These are phyloP conservation scores for Streptanthus diversifolius DNA, from an alignment of 345 rosid genomes.

Conservation along the genomic window DNA sequence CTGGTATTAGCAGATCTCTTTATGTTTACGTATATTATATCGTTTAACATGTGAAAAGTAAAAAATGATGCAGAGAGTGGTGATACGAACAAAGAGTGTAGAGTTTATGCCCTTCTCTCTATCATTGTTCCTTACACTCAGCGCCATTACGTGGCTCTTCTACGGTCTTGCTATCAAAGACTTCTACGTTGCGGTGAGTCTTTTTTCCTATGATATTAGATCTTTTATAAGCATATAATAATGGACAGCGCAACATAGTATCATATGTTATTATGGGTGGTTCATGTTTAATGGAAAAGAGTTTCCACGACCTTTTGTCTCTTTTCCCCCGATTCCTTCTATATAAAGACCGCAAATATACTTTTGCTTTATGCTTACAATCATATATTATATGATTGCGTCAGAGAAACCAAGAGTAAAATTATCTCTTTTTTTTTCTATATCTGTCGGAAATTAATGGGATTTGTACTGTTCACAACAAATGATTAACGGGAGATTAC, in stretches of 20 bases:
- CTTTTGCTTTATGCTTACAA: constrained; percentile 20
- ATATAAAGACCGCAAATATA: constrained; percentile 12
- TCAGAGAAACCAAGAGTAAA: background rate
- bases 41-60: background rate
- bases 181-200: constrained; percentile 46
- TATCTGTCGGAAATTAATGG: constrained; percentile 6
- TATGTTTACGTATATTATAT: constrained; percentile 16
- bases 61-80: constrained; percentile 36
- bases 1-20: background rate
- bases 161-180: constrained; percentile 53
- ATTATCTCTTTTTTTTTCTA: background rate
- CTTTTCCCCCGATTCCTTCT: constrained; percentile 8
- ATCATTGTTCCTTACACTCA: constrained; percentile 55
- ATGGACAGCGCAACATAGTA: constrained; percentile 24
- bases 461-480: constrained; percentile 1
- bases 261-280: constrained; percentile 18
- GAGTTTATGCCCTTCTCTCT: constrained; percentile 63
- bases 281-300: constrained; percentile 14
- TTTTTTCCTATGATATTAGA: background rate
- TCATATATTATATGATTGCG: constrained; percentile 30
- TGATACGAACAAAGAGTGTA: constrained; percentile 53
- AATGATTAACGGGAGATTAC: constrained; percentile 2
- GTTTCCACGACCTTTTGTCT: constrained; percentile 20
- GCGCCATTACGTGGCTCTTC: constrained; percentile 57
- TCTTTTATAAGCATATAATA: background rate